Conservation (phyloP, 176 grass and related monocot species). For the Eragrostis curvula region DNA sequence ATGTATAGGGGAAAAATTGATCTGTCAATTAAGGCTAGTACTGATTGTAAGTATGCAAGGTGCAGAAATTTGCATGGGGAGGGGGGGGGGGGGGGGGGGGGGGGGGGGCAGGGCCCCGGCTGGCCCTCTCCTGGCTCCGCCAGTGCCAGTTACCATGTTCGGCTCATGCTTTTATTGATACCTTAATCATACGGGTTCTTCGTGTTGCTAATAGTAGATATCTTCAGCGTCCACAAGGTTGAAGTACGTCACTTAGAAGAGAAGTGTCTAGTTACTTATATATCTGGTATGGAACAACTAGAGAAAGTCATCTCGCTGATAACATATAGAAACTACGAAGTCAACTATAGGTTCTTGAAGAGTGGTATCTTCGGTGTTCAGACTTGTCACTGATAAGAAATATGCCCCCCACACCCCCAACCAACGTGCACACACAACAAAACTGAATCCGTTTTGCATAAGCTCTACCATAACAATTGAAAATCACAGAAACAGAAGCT, state of each 20-base stretch:
- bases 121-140: too few species aligned
- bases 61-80: too few species aligned
- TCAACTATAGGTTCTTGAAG: background rate
- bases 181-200: slow-evolving; percentile 3
- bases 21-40: too few species aligned
- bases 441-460: slow-evolving; percentile 4
- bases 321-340: background rate
- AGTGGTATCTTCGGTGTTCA: background rate
- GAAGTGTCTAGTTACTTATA: background rate
- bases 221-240: slow-evolving; percentile 11
- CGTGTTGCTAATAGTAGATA: background rate
- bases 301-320: slow-evolving; percentile 12
- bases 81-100: too few species aligned
- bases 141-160: slow-evolving; percentile 8
- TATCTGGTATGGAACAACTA: slow-evolving; percentile 11
- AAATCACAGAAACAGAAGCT: background rate
- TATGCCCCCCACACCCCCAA: too few species aligned
- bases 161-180: slow-evolving; percentile 26
- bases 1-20: too few species aligned
- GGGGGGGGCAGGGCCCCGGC: too few species aligned
- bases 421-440: too few species aligned
- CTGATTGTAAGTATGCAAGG: too few species aligned
- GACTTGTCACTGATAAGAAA: slow-evolving; percentile 14
- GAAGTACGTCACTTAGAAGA: background rate
- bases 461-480: background rate